Percentiles rank a stretch among this genome's conserved stretches.
phyloP scores from a whole-genome alignment of 768 basidiomycete genomes.

The Amanita jacksonii region DNA sequence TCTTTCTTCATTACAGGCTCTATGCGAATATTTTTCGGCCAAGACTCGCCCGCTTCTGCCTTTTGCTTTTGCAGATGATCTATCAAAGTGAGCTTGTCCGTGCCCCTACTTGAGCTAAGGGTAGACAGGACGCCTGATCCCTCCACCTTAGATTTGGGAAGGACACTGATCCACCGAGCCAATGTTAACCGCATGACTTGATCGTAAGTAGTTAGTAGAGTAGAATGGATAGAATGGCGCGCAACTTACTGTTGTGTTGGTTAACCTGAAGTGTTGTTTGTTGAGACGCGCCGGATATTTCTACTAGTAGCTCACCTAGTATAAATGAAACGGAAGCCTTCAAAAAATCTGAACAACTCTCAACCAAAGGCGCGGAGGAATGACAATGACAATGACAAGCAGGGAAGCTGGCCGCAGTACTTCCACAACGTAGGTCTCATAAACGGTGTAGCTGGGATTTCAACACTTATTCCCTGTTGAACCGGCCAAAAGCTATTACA shows the following conservation, averaged over 20 bases:
- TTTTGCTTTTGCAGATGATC: constrained; percentile 27
- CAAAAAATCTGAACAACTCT: background rate
- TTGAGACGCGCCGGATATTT: no score
- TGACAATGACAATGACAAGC: constrained; percentile 7
- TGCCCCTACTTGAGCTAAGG: constrained; percentile 25
- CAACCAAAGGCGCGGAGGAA: constrained; percentile 7
- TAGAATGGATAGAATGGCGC: no score
- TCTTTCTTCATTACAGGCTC: constrained; percentile 34
- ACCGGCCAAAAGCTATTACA: background rate
- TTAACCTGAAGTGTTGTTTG: no score
- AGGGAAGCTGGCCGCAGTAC: constrained; percentile 48
- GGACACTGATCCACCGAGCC: constrained; percentile 25
- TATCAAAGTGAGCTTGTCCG: constrained; percentile 25
- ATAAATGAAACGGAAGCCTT: constrained; percentile 15
- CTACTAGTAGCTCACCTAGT: background rate
- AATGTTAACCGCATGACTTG: constrained; percentile 28
- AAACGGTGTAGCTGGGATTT: no score
- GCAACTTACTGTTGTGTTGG: no score
- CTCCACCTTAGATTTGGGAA: constrained; percentile 25
- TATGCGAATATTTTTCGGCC: constrained; percentile 38
- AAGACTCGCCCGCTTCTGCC: constrained; percentile 22
- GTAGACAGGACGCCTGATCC: constrained; percentile 23
- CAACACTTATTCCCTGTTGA: no score
- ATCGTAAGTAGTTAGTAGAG: no score
- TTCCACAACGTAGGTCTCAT: constrained; percentile 40